Base-by-base conservation (phyloP, 495 filamentous ascomycete species). In the Podospora conica region DNA sequence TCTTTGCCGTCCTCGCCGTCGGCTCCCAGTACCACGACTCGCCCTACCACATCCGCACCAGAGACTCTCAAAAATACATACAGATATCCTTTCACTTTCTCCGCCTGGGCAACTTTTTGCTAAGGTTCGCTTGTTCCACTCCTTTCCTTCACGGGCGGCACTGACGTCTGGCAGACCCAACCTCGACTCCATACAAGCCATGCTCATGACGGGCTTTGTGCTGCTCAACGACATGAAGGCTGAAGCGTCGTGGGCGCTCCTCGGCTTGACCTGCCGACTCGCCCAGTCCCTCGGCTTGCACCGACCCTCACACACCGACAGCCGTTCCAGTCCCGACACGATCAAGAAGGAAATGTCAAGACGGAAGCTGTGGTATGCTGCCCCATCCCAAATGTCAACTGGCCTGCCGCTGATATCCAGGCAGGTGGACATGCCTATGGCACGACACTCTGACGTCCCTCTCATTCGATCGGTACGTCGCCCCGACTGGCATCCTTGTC, bases 11-110 rank as follows among this genome's bases (percentile, higher is more conserved):
- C 0, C 80, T 95, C 25, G 91, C 90, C 0, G 91, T 90, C 29
- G 90, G 90, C 18, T 90, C 88, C n/a, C 91, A 95, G 73, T 92
- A 88, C 61, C 90, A 90, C 3, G 86, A 88, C 69, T 81, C 89
- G 8, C 85, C 88, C 1, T 84, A 84, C 63, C 79, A 83, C 61
- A 75, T 83, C 33, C 78, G 83, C 28, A 82, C 80, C 0, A 72
- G 75, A 62, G 80, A 82, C 58, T 81, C 83, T n/a, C 83, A 85
- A 58, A 80, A 77, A 69, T 81, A 80, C 66, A 81, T 86, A 5
- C 83, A 86, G 70, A 83, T 83, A 65, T 84, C 81, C 0, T 86
- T 84, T 66, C 83, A 86, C 66, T 84, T 84, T 63, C 71, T 86
- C 11, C 71, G 83, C 40, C 72, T 84, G 7, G 80, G 80, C 1